Conservation (phyloP, 352 stramenopile genomes). For the Blastocystis sp. region DNA sequence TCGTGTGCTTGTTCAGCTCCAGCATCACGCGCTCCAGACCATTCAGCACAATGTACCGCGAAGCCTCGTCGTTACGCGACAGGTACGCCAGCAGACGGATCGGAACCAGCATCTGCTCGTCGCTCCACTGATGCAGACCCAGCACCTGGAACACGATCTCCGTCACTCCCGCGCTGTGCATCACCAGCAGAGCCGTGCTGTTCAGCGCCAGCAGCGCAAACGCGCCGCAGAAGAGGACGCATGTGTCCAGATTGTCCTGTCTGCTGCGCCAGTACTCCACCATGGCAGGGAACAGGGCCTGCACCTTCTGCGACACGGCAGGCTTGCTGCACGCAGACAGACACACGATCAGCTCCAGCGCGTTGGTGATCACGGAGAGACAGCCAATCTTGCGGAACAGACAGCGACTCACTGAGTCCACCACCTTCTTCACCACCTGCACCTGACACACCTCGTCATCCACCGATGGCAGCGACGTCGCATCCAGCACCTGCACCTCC, state of each 20-base stretch:
- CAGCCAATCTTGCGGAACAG: slow-evolving; percentile 4
- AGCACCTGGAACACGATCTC: slow-evolving; percentile 50
- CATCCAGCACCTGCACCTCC: slow-evolving; percentile 44
- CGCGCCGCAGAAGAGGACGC: not conserved
- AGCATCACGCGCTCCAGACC: slow-evolving; percentile 28
- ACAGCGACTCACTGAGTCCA: not conserved
- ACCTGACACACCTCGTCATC: slow-evolving; percentile 41
- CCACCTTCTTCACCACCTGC: slow-evolving; percentile 14
- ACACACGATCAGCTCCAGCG: slow-evolving; percentile 54
- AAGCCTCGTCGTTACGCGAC: slow-evolving; percentile 11
- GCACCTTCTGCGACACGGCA: not conserved
- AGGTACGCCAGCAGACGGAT: slow-evolving; percentile 40
- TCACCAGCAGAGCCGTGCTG: not conserved
- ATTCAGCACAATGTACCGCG: slow-evolving; percentile 37
- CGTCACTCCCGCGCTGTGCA: not conserved
- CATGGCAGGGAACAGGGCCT: not conserved
- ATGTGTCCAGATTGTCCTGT: slow-evolving; percentile 20
- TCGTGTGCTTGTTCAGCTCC: slow-evolving; percentile 36
- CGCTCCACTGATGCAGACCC: slow-evolving; percentile 33
- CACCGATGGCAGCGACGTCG: slow-evolving; percentile 39
- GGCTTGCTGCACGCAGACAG: slow-evolving; percentile 32
- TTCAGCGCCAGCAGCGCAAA: slow-evolving; percentile 38
- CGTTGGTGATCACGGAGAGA: slow-evolving; percentile 21
- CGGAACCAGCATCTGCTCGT: slow-evolving; percentile 28
- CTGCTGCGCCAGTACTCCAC: slow-evolving; percentile 21